Conservation (phyloP, 1,284 basidiomycete genomes). For the Naganishia sp. region DNA sequence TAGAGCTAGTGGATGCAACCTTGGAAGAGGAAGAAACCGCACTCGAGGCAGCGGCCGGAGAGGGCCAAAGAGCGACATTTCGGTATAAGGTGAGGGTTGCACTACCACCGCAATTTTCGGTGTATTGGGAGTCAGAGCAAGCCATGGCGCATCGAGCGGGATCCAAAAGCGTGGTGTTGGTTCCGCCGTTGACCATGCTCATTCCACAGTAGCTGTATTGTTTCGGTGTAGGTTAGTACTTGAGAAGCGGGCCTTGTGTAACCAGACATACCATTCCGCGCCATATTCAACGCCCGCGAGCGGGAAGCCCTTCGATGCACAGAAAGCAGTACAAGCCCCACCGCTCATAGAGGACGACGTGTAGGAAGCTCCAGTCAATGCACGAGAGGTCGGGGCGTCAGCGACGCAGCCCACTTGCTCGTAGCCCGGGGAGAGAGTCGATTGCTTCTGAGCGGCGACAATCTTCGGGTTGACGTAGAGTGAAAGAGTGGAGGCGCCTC, state of each 20-base stretch:
- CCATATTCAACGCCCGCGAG: slow-evolving; percentile 45
- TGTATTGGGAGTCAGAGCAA: slow-evolving; percentile 40
- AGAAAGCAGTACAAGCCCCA: slow-evolving; percentile 35
- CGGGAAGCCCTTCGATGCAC: slow-evolving; percentile 38
- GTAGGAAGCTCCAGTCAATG: slow-evolving; percentile 26
- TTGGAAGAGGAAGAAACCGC: slow-evolving; percentile 34
- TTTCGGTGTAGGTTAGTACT: slow-evolving; percentile 20
- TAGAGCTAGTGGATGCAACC: slow-evolving; percentile 7
- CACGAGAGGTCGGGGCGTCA: slow-evolving; percentile 15
- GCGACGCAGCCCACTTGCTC: slow-evolving; percentile 30
- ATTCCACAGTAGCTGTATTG: slow-evolving; percentile 35
- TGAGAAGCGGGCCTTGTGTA: no score
- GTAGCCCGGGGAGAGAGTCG: slow-evolving; percentile 35
- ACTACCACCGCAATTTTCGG: slow-evolving; percentile 46
- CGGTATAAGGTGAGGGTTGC: slow-evolving; percentile 56
- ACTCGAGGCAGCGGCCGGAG: slow-evolving; percentile 39
- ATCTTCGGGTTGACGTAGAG: slow-evolving; percentile 59
- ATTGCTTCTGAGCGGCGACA: slow-evolving; percentile 51
- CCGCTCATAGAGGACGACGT: slow-evolving; percentile 25
- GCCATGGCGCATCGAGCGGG: slow-evolving; percentile 38
- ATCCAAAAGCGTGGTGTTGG: slow-evolving; percentile 40
- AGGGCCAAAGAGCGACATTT: slow-evolving; percentile 58
- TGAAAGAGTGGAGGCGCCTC: slow-evolving; percentile 50
- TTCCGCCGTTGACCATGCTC: slow-evolving; percentile 39
- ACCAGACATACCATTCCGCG: slow-evolving; percentile 37